These are phyloP conservation scores for Ganoderma lucidum DNA, from an alignment of 1,284 basidiomycete genomes.

Conservation along the genomic window DNA sequence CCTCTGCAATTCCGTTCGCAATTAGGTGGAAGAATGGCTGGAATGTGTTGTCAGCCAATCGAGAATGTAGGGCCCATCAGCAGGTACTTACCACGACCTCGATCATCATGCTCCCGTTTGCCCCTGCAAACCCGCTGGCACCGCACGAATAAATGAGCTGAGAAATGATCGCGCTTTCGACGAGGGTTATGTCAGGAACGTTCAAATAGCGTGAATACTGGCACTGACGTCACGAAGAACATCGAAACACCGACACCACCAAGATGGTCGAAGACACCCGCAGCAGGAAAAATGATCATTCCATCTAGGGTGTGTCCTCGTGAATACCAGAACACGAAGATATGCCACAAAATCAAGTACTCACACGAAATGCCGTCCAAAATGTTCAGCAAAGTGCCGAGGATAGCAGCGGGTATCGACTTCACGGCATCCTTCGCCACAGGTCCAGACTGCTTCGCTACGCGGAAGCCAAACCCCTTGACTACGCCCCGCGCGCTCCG, in stretches of 20 bases:
- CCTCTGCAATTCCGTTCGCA: slow-evolving; percentile 76
- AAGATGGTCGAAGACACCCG: slow-evolving; percentile 82
- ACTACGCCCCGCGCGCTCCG: slow-evolving; percentile 23
- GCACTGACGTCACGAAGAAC: slow-evolving; percentile 86
- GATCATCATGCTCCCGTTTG: slow-evolving; percentile 99
- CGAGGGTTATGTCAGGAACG: neutral
- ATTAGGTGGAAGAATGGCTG: slow-evolving; percentile 97
- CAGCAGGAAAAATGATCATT: slow-evolving; percentile 92
- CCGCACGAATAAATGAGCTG: slow-evolving; percentile 90
- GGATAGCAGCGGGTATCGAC: slow-evolving; percentile 83
- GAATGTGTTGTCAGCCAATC: neutral
- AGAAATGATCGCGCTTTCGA: slow-evolving; percentile 68
- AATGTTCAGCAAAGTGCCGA: slow-evolving; percentile 91
- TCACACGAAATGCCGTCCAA: slow-evolving; percentile 92
- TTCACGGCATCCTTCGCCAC: slow-evolving; percentile 48
- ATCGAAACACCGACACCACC: slow-evolving; percentile 94
- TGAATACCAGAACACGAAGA: neutral
- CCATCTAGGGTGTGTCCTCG: slow-evolving; percentile 56
- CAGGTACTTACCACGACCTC: slow-evolving; percentile 83
- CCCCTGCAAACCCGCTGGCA: slow-evolving; percentile 88
- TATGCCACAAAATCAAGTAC: slow-evolving; percentile 41
- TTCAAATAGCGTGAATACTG: neutral
- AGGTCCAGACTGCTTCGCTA: slow-evolving; percentile 19
- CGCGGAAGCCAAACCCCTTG: slow-evolving; percentile 20
- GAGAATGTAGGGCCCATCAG: slow-evolving; percentile 1